A percentile compares a stretch with the other conserved stretches of the same genome.
Evolutionary conservation across 106 monocot species (phyloP).

Genomic region (Dendrobium nobile): DNA sequence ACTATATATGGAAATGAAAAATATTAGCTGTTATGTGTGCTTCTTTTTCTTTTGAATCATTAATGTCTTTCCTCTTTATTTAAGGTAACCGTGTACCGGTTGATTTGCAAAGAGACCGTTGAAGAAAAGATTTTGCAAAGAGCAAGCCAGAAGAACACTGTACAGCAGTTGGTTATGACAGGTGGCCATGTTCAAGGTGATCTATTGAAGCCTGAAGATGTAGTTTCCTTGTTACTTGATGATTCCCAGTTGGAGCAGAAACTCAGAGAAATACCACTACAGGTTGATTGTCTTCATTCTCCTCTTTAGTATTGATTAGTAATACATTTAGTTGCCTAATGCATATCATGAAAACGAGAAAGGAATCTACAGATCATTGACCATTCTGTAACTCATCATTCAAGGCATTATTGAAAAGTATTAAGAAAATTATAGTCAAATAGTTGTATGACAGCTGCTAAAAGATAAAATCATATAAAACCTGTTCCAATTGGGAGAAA

Average conservation of each 20-base stretch:
- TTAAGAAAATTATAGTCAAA: no score
- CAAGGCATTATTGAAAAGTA: no score
- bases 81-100: slow-evolving; percentile 92
- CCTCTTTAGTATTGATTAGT: background rate
- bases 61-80: background rate
- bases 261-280: slow-evolving; percentile 61
- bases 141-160: slow-evolving; percentile 94
- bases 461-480: no score
- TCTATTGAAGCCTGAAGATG: slow-evolving; percentile 80
- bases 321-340: background rate
- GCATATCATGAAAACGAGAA: background rate
- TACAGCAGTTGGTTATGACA: slow-evolving; percentile 96
- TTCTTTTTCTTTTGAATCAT: background rate
- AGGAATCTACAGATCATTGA: background rate
- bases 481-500: no score
- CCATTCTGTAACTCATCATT: background rate
- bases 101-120: slow-evolving; percentile 96
- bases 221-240: slow-evolving; percentile 84
- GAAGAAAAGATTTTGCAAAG: slow-evolving; percentile 97
- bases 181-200: slow-evolving; percentile 92
- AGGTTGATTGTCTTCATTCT: slow-evolving; percentile 33
- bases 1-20: no score
- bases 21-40: background rate
- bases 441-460: no score
- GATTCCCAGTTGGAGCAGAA: slow-evolving; percentile 88